Evolutionary conservation across 108 stramenopile genomes (phyloP).

Genomic region (Nitzschia sp.): DNA sequence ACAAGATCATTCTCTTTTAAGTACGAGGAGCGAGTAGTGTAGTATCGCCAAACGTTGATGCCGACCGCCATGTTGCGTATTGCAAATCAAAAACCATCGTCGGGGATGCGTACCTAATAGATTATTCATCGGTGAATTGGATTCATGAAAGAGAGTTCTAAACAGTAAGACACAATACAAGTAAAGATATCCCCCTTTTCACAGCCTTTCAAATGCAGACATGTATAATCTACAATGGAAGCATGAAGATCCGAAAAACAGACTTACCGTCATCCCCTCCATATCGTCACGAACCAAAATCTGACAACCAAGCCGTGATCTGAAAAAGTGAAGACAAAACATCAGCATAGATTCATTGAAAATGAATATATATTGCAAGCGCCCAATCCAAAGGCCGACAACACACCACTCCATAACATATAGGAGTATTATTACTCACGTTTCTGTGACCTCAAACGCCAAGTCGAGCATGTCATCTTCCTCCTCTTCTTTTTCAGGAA

Average conservation of each 20-base stretch:
- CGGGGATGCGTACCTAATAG: slow-evolving; percentile 77
- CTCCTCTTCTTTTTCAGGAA: slow-evolving; percentile 89
- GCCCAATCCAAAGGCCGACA: neutral
- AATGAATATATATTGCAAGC: neutral
- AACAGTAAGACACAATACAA: too few relatives aligned
- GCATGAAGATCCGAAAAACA: too few relatives aligned
- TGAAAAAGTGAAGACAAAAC: slow-evolving; percentile 31
- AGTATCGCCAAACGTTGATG: too few relatives aligned
- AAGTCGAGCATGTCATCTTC: slow-evolving; percentile 99
- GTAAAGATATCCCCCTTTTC: too few relatives aligned
- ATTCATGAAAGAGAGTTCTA: too few relatives aligned
- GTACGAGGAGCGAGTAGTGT: too few relatives aligned
- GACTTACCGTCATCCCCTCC: slow-evolving; percentile 77
- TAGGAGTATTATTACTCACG: slow-evolving; percentile 77
- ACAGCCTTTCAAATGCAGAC: too few relatives aligned
- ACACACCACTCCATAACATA: too few relatives aligned
- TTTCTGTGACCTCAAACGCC: slow-evolving; percentile 96
- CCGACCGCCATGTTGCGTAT: too few relatives aligned
- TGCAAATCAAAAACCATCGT: slow-evolving; percentile 87
- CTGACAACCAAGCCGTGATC: slow-evolving; percentile 95
- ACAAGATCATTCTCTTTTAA: too few relatives aligned
- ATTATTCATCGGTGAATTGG: too few relatives aligned
- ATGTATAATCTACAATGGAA: too few relatives aligned
- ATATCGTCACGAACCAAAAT: slow-evolving; percentile 88
- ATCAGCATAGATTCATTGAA: neutral